phyloP scores from a whole-genome alignment of 169 alveolate species.

The Cardiosporidium cionae region DNA sequence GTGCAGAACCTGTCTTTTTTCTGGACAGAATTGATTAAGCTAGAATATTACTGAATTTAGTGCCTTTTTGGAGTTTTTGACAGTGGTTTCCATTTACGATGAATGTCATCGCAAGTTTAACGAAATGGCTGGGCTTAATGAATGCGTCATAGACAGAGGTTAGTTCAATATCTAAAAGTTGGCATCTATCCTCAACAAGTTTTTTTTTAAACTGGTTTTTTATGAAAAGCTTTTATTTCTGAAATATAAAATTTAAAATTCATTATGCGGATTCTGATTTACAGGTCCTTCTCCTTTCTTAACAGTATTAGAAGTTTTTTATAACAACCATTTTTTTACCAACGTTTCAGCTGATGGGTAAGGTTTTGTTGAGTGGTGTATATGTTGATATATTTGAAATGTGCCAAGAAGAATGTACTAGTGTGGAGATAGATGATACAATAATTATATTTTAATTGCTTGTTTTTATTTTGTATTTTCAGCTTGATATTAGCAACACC shows the following conservation, averaged over 20 bases:
- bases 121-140: constrained; percentile 44
- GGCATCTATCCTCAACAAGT: too few species aligned
- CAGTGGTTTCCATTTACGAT: constrained; percentile 21
- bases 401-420: not conserved
- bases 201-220: too few species aligned
- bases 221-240: too few species aligned
- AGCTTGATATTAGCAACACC: constrained; percentile 83
- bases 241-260: too few species aligned
- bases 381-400: not conserved
- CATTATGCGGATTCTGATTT: too few species aligned
- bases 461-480: not conserved
- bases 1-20: too few species aligned
- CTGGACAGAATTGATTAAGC: too few species aligned
- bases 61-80: too few species aligned
- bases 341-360: constrained; percentile 61
- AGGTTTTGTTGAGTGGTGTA: not conserved
- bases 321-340: constrained; percentile 46
- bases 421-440: not conserved
- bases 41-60: too few species aligned
- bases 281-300: constrained; percentile 43
- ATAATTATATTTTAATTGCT: not conserved
- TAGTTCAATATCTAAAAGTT: too few species aligned
- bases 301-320: constrained; percentile 45
- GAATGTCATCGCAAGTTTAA: constrained; percentile 28
- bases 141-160: constrained; percentile 61